Evolutionary conservation across 768 basidiomycete species (phyloP), one percentile per base, ranked within the genome.

Genomic region (Suillus americanus): DNA sequence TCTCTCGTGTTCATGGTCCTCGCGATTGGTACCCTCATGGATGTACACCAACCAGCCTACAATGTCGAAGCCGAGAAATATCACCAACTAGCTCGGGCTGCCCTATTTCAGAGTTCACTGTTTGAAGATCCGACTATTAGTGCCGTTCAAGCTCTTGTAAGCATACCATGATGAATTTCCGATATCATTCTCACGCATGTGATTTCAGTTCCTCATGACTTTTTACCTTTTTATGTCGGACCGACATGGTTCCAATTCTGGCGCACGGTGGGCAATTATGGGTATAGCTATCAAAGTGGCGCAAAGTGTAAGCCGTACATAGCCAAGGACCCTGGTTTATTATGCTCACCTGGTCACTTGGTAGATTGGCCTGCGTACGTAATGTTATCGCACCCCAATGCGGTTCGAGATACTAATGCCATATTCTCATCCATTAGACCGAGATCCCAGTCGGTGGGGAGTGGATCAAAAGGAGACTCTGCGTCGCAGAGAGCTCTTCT

Each of bases 341-440:
- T n/a, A 28, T 65, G 51, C 60, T 59, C 56, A 30, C 51, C 25
- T 53, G 38, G 8, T 25, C 16, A 59, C 62, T 67, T 46, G 53
- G 60, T 65, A 90, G 89, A 89, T 90, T 77, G 89, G 89, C 35
- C 81, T 90, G 62, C 89, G 89, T 89, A 72, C 79, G 87, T 79
- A 54, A 62, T 53, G 56, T 23, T 50, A 30, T 43, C 20, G 25
- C 23, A 13, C 37, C 57, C 35, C 23, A 55, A 53, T 43, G 33
- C 16, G 41, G 38, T 20, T 51, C 46, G 25, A 30, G 43, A 9
- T 54, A 40, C 68, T 69, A 43, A 68, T 61, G 51, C 38, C 28
- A 16, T 23, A 56, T 60, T 7, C 12, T 62, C 59, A 43, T 61
- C 65, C 66, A 64, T 65, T 63, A 90, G 89, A 90, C 76, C 85